Conservation (phyloP, 768 basidiomycete genomes). For the Dentipellis fragilis region DNA sequence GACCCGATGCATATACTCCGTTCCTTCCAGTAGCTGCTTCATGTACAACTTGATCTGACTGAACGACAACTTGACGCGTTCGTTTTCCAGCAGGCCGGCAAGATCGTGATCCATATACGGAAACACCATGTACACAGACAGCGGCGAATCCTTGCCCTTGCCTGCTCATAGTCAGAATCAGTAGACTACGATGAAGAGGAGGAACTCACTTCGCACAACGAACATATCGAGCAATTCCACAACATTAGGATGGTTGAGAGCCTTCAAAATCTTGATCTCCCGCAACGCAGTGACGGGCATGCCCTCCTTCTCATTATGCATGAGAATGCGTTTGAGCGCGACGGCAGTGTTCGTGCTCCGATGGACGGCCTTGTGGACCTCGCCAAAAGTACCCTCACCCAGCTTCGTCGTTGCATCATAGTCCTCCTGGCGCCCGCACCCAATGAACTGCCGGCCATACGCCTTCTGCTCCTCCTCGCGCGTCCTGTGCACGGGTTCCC, state of each 20-base stretch:
- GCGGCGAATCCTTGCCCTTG: conserved; percentile 50
- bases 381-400: conserved; percentile 96
- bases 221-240: conserved; percentile 91
- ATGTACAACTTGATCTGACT: conserved; percentile 93
- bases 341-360: conserved; percentile 50
- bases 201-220: conserved; percentile 59
- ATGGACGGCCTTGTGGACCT: conserved; percentile 84
- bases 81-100: conserved; percentile 88
- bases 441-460: conserved; percentile 58
- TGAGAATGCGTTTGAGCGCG: conserved; percentile 88
- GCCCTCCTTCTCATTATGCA: conserved; percentile 95
- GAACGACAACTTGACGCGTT: conserved; percentile 70
- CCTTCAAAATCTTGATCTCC: conserved; percentile 94
- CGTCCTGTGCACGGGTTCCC: conserved; percentile 38
- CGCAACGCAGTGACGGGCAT: conserved; percentile 95
- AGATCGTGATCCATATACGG: conserved; percentile 99
- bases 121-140: conserved; percentile 97
- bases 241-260: conserved; percentile 75
- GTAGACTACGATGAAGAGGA: not conserved
- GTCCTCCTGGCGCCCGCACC: conserved; percentile 62
- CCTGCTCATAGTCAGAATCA: conserved; percentile 27
- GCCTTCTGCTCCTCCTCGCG: conserved; percentile 55
- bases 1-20: conserved; percentile 91
- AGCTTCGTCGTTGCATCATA: conserved; percentile 81
- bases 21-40: conserved; percentile 93